Conservation (phyloP, 768 basidiomycete genomes). For the Fomitopsis serialis region DNA sequence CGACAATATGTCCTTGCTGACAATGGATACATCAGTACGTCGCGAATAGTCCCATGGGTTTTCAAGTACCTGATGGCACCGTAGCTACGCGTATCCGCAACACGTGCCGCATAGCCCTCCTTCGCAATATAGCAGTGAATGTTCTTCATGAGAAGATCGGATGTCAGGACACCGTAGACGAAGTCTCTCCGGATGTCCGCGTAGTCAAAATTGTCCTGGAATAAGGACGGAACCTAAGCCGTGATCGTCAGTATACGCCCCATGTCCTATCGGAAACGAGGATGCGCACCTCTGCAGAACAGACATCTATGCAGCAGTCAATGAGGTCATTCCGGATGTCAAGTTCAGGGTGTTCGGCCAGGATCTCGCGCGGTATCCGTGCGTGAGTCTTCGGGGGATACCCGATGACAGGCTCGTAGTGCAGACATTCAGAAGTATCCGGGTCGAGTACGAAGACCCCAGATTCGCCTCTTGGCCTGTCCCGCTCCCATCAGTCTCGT, state of each 20-base stretch:
- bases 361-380: slow-evolving; percentile 72
- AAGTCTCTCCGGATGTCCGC: slow-evolving; percentile 89
- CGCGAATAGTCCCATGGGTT: background rate
- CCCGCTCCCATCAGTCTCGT: slow-evolving; percentile 1
- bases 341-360: slow-evolving; percentile 68
- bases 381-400: slow-evolving; percentile 60
- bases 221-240: slow-evolving; percentile 82
- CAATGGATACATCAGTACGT: background rate
- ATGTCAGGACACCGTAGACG: slow-evolving; percentile 89
- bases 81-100: slow-evolving; percentile 89
- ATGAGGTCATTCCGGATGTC: slow-evolving; percentile 87
- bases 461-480: slow-evolving; percentile 66
- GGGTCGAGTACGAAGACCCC: slow-evolving; percentile 76
- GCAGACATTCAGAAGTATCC: slow-evolving; percentile 72
- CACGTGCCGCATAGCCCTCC: slow-evolving; percentile 88
- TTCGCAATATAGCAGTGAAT: slow-evolving; percentile 88
- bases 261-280: too few species aligned
- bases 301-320: slow-evolving; percentile 88
- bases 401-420: slow-evolving; percentile 74
- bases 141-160: slow-evolving; percentile 91
- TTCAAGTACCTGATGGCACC: slow-evolving; percentile 76
- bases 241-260: too few species aligned
- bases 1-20: slow-evolving; percentile 86
- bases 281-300: slow-evolving; percentile 79
- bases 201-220: slow-evolving; percentile 99